Conservation (phyloP, 2,329 filamentous ascomycete genomes). For the Thermomyces lanuginosus region DNA sequence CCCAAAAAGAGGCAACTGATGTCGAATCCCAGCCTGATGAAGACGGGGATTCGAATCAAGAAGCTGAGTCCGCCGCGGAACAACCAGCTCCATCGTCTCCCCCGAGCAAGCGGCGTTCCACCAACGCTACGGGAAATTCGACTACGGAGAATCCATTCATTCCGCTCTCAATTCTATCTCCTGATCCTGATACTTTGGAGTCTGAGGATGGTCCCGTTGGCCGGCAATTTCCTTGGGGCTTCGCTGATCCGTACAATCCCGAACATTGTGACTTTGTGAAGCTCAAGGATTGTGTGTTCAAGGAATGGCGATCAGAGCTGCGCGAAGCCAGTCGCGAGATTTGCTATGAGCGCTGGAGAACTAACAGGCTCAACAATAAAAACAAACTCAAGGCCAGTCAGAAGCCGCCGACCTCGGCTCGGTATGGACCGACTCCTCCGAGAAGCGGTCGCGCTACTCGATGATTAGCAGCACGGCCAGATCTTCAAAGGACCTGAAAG, state of each 20-base stretch:
- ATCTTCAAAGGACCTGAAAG: too few relatives aligned
- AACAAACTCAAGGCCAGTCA: too few relatives aligned
- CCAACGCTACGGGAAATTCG: conserved; percentile 9
- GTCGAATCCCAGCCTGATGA: conserved; percentile 5
- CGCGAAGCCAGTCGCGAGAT: conserved; percentile 78
- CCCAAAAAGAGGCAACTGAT: conserved; percentile 13
- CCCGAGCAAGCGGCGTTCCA: conserved; percentile 3
- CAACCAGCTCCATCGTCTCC: conserved; percentile 3
- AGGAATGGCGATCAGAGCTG: conserved; percentile 80
- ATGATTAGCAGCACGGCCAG: too few relatives aligned
- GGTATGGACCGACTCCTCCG: conserved; percentile 12
- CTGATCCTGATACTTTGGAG: conserved; percentile 63
- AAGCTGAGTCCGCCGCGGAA: conserved; percentile 1
- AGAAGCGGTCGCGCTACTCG: conserved; percentile 5
- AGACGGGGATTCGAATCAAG: conserved; percentile 17
- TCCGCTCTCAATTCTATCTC: conserved; percentile 84
- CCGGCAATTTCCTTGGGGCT: conserved; percentile 88
- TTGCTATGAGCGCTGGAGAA: conserved; percentile 96
- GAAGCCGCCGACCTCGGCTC: too few relatives aligned
- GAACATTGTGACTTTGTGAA: conserved; percentile 87
- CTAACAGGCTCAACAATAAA: conserved; percentile 25
- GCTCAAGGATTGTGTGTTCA: conserved; percentile 82
- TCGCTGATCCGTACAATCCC: conserved; percentile 80
- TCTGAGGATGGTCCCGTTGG: conserved; percentile 41
- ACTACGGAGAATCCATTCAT: conserved; percentile 45